A percentile compares a stretch with the other conserved stretches of the same genome.
phyloP scores from a whole-genome alignment of 257 asterid genomes.

The Dorcoceras hygrometricum region DNA sequence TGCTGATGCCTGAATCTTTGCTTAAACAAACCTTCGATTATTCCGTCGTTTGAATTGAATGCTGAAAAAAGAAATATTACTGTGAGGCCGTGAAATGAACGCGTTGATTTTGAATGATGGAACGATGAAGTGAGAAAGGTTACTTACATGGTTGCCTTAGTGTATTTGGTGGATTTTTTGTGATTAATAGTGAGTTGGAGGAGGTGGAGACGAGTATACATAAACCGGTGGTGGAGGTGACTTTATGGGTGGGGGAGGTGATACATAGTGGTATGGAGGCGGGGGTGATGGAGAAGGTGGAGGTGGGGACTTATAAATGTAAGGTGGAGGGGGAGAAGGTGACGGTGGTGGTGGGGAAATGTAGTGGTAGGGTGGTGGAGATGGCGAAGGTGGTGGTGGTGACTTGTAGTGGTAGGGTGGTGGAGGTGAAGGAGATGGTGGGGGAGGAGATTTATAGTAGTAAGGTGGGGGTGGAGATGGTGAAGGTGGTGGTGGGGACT shows the following conservation, averaged over 20 bases:
- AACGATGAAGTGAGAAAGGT: not conserved
- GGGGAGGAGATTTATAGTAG: not conserved
- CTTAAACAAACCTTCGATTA: conserved; percentile 33
- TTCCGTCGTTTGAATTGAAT: conserved; percentile 24
- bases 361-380: conserved; percentile 26
- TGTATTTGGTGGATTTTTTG: not conserved
- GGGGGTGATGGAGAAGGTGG: conserved; percentile 19
- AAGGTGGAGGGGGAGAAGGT: conserved; percentile 16
- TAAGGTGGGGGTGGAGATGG: not conserved
- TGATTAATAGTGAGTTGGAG: conserved; percentile 40
- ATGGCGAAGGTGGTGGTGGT: conserved; percentile 27
- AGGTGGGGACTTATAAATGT: conserved; percentile 27
- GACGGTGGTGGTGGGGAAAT: conserved; percentile 34
- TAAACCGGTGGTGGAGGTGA: conserved; percentile 42
- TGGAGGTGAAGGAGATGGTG: conserved; percentile 16
- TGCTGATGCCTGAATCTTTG: conserved; percentile 9
- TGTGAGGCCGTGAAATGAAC: not conserved
- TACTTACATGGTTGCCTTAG: conserved; percentile 38
- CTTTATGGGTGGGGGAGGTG: conserved; percentile 55
- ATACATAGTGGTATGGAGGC: conserved; percentile 34
- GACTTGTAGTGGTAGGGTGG: not conserved
- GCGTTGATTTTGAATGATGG: not conserved
- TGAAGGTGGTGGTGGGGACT: conserved; percentile 12
- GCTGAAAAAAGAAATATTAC: conserved; percentile 27
- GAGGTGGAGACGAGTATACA: conserved; percentile 48